phyloP scores from a whole-genome alignment of 352 stramenopile genomes.

The Pythium rishiriense region DNA sequence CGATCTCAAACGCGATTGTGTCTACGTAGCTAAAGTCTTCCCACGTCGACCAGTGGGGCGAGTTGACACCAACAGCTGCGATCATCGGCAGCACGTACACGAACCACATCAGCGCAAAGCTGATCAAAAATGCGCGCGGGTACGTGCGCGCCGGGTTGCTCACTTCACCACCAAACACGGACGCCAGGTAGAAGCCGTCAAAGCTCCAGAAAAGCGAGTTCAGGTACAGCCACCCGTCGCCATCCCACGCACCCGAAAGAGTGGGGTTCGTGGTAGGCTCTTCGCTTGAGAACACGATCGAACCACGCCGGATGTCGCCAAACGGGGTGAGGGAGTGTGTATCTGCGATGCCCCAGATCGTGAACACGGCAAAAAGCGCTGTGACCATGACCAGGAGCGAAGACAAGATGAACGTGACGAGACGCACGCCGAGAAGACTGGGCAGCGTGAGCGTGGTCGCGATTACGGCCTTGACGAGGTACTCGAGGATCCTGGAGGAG shows the following conservation, averaged over 20 bases:
- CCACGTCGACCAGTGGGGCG: conserved; percentile 59
- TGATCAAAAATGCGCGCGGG: conserved; percentile 72
- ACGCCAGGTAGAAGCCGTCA: conserved; percentile 88
- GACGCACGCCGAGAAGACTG: conserved; percentile 22
- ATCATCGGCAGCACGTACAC: conserved; percentile 87
- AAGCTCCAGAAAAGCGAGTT: conserved; percentile 95
- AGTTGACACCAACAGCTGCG: conserved; percentile 63
- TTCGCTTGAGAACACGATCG: conserved; percentile 20
- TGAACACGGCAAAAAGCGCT: conserved; percentile 77
- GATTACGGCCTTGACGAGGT: conserved; percentile 35
- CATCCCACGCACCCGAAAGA: conserved; percentile 48
- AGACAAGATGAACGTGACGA: conserved; percentile 48
- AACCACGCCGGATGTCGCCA: conserved; percentile 74
- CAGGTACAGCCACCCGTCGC: conserved; percentile 34
- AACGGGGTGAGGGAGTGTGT: conserved; percentile 60
- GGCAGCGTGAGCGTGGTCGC: conserved; percentile 37
- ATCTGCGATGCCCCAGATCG: conserved; percentile 30
- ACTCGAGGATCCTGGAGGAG: conserved; percentile 19
- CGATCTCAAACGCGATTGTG: conserved; percentile 69
- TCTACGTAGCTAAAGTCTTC: conserved; percentile 70
- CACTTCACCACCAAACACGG: conserved; percentile 86
- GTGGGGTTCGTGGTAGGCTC: conserved; percentile 34
- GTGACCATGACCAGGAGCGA: conserved; percentile 78
- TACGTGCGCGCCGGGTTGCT: conserved; percentile 75
- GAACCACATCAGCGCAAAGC: conserved; percentile 58